A percentile compares a stretch with the other conserved stretches of the same genome.
phyloP scores from a whole-genome alignment of 345 rosid genomes.

The Aquilaria yunnanensis region DNA sequence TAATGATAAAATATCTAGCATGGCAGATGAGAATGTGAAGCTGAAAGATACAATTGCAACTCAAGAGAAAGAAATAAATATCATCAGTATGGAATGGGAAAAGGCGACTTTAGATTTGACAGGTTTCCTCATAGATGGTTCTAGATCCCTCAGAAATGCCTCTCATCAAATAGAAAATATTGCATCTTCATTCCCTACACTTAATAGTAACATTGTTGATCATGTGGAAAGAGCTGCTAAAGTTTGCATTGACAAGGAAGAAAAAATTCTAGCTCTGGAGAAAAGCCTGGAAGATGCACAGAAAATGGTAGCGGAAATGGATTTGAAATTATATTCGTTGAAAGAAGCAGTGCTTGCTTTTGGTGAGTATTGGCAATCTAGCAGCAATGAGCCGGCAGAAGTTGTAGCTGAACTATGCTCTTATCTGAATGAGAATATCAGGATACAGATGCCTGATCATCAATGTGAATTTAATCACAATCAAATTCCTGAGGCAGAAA shows the following conservation, averaged over 20 bases:
- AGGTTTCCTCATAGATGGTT: constrained; percentile 73
- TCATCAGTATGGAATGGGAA: constrained; percentile 68
- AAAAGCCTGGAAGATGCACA: constrained; percentile 83
- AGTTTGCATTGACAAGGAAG: constrained; percentile 78
- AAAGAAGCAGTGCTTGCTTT: constrained; percentile 65
- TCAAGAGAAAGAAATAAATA: constrained; percentile 52
- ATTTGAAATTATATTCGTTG: constrained; percentile 60
- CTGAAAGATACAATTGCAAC: constrained; percentile 43
- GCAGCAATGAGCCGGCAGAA: constrained; percentile 27
- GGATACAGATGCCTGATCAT: constrained; percentile 27
- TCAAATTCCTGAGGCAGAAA: constrained; percentile 39
- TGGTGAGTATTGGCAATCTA: constrained; percentile 38
- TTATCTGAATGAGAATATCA: constrained; percentile 37
- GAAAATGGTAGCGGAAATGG: constrained; percentile 65
- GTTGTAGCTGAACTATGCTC: constrained; percentile 28
- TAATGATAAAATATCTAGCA: constrained; percentile 36
- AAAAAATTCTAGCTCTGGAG: constrained; percentile 60
- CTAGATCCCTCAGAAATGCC: constrained; percentile 80
- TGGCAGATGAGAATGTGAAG: constrained; percentile 45
- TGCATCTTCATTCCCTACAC: constrained; percentile 61
- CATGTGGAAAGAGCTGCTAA: constrained; percentile 70
- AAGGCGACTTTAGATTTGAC: constrained; percentile 76
- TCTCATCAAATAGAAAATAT: constrained; percentile 61
- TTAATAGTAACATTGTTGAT: constrained; percentile 49
- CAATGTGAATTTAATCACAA: constrained; percentile 28